phyloP scores from a whole-genome alignment of 1,284 basidiomycete genomes.

The Boletus chippewaensis region DNA sequence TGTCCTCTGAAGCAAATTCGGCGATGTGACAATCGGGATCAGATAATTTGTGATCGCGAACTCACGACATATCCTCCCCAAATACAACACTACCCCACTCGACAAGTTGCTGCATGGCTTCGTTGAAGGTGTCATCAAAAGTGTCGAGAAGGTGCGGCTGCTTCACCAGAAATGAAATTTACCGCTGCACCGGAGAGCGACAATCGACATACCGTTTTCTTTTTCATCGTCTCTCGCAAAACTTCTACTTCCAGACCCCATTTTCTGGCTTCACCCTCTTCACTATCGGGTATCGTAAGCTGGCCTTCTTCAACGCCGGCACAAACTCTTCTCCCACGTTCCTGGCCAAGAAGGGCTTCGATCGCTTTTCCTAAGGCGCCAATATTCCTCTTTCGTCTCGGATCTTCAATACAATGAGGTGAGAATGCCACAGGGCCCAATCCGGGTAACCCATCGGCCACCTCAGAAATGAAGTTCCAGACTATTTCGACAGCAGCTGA shows the following conservation, averaged over 20 bases:
- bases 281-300: conserved; percentile 34
- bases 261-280: conserved; percentile 63
- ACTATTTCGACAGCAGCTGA: conserved; percentile 38
- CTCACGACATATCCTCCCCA: conserved; percentile 66
- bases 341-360: conserved; percentile 60
- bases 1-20: conserved; percentile 45
- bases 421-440: conserved; percentile 75
- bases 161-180: conserved; percentile 17
- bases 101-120: conserved; percentile 77
- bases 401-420: conserved; percentile 79
- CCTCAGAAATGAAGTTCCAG: conserved; percentile 41
- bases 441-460: conserved; percentile 69
- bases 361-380: conserved; percentile 72
- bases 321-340: conserved; percentile 69
- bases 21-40: conserved; percentile 23
- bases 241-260: conserved; percentile 65
- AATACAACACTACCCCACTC: conserved; percentile 78
- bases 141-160: conserved; percentile 48
- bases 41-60: conserved; percentile 25
- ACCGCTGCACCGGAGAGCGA: conserved; percentile 8
- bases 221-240: conserved; percentile 49
- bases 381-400: conserved; percentile 71
- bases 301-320: conserved; percentile 40
- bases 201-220: conserved; percentile 45
- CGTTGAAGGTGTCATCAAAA: conserved; percentile 69